Evolutionary conservation across 192 early-diverging fungal species (phyloP).

Genomic region (Entrophospora sp.): DNA sequence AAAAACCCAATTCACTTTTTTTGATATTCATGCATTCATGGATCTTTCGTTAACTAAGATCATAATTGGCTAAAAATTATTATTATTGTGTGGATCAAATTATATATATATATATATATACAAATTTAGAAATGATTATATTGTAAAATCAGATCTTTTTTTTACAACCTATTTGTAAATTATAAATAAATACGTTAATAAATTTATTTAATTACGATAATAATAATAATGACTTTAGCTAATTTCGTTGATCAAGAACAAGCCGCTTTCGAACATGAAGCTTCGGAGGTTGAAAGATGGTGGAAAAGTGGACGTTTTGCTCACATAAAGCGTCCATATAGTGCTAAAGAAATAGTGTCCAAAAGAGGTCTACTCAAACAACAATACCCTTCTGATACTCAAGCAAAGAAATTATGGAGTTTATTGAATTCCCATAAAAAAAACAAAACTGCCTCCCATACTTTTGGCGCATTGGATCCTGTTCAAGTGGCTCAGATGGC

Average conservation of each 20-base stretch:
- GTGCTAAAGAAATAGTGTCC: slow-evolving; percentile 61
- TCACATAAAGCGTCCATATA: slow-evolving; percentile 76
- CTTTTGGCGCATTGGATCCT: slow-evolving; percentile 92
- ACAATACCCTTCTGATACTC: slow-evolving; percentile 70
- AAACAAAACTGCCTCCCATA: slow-evolving; percentile 74
- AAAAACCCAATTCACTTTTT: too few relatives aligned
- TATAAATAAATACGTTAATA: too few relatives aligned
- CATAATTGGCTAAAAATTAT: too few relatives aligned
- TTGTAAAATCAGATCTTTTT: too few relatives aligned
- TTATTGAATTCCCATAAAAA: slow-evolving; percentile 70
- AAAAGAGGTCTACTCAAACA: slow-evolving; percentile 79
- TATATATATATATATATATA: too few relatives aligned
- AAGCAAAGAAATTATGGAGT: slow-evolving; percentile 91
- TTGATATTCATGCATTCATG: too few relatives aligned
- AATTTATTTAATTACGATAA: too few relatives aligned
- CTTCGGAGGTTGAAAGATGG: slow-evolving; percentile 77
- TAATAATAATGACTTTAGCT: slow-evolving; percentile 28
- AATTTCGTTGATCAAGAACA: slow-evolving; percentile 53
- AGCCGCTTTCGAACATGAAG: slow-evolving; percentile 68
- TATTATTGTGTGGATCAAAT: too few relatives aligned
- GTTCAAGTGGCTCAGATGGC: slow-evolving; percentile 95
- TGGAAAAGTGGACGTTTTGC: slow-evolving; percentile 80
- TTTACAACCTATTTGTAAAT: too few relatives aligned
- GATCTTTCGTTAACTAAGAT: too few relatives aligned
- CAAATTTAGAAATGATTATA: too few relatives aligned